Evolutionary conservation across 805 yeast species (phyloP), one percentile per base, ranked within the genome.

Genomic region (Yueomyces sinensis): DNA sequence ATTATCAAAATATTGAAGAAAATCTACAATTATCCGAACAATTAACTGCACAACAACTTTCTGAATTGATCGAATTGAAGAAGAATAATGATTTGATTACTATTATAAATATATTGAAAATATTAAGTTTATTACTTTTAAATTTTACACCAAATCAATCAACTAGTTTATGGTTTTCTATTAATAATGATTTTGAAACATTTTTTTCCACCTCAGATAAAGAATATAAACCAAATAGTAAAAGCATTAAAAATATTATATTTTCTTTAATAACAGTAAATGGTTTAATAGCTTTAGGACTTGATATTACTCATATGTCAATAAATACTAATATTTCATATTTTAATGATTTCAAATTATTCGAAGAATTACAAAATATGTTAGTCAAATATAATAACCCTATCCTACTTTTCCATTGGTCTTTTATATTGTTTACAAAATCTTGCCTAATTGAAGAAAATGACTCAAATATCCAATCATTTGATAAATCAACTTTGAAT

Each of bases 391-490:
- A 31, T 6, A 9, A 32, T 2, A 70, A 70, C 40, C 58, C 81
- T 2, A 50, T 78, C 9, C 58, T 76, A 1, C 50, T 72, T 30
- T 79, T 77, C 47, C 67, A 73, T 17, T 81, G 89, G 89, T 69
- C 82, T 22, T 68, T 77, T 13, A 52, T 75, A 9, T 49, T 75
- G 9, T 71, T 72, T 42, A 34, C 76, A 17, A 73, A 75, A 39
- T 61, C 62, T 6, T 58, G 65, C 16, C 46, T 68, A 3, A 45
- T 69, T n/a, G 64, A 63, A 30, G 68, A 66, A 29, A 47, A 47
- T 15, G 57, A 63, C 20, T 49, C 50, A 3, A 40, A 40, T 7
- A 45, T 46, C 29, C 32, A 33, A 9, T 11, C 27, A 9, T 31
- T 42, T 27, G 39, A 32, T 19, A 33, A 37, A 14, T 17, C 39